Conservation (phyloP, 2,329 filamentous ascomycete genomes). For the Aureobasidium sp. region DNA sequence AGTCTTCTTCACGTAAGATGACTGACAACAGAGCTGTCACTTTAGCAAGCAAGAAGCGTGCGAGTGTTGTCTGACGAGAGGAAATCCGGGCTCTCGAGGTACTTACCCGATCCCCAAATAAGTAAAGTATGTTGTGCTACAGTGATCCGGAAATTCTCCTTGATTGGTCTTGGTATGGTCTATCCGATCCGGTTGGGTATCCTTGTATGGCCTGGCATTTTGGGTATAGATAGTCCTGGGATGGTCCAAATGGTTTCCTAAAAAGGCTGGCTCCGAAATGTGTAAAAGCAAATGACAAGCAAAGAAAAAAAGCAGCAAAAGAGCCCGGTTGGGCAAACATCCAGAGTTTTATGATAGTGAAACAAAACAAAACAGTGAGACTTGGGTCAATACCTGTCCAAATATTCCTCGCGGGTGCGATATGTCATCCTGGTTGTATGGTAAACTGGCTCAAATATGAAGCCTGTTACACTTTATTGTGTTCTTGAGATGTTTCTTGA, state of each 20-base stretch:
- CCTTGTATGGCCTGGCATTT: neutral
- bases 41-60: neutral
- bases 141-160: neutral
- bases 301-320: constrained; percentile 17
- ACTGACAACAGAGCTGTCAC: neutral
- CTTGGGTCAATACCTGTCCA: constrained; percentile 30
- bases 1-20: constrained; percentile 13
- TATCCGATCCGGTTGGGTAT: constrained; percentile 1
- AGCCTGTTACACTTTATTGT: constrained; percentile 15
- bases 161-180: neutral
- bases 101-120: neutral
- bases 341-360: constrained; percentile 6
- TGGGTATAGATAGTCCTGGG: constrained; percentile 4
- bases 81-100: neutral
- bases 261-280: constrained; percentile 13
- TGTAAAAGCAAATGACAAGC: constrained; percentile 15
- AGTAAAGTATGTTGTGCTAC: neutral
- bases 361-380: constrained; percentile 18
- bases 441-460: constrained; percentile 15
- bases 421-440: constrained; percentile 30
- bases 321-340: constrained; percentile 19
- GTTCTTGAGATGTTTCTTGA: neutral
- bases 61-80: neutral
- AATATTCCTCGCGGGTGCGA: constrained; percentile 31
- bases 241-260: constrained; percentile 12